Evolutionary conservation across 805 yeast genomes (phyloP), one percentile per base, ranked within the genome.

Genomic region (Kazachstania taianensis): DNA sequence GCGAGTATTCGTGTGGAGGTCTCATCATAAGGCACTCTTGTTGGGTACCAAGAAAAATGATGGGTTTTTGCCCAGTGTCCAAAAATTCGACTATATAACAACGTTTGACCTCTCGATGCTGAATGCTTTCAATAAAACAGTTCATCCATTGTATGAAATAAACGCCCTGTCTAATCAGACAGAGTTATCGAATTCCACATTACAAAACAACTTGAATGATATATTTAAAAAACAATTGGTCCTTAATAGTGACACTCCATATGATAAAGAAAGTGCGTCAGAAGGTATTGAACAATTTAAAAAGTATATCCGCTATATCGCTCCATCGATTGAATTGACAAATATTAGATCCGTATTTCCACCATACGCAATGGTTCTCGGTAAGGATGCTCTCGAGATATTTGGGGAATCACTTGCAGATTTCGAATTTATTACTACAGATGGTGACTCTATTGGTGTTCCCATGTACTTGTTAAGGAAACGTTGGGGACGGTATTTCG

Each of bases 401-500:
- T 77, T 67, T 52, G 80, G 81, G 0, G 68, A 67, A 25, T 62
- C 77, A 10, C 56, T 81, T 5, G 67, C 86, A 0, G 94, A 82
- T 56, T 76, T 82, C 49, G 86, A 81, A 53, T 62, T 82, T 33
- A 67, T 81, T 8, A 71, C 82, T 2, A 65, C 72, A 12, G 82
- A 75, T 44, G 89, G 87, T 4, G 77, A 74, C 33, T 58, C 76
- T 13, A 65, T 79, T 12, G 74, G 79, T 0, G 75, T 78, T 7
- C 80, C 87, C 0, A 42, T 75, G 33, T 66, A 63, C 41, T 60
- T 81, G 3, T 63, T 82, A 35, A 66, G 81, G 44, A 78, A 75
- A 44, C 64, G 94, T 49, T 82, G 94, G 94, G 92, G 92, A 0
- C 56, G 72, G 24, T 77, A 72, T 41, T 82, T 82, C 49, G 77